phyloP scores from a whole-genome alignment of 208 protist genomes.

The Acanthamoeba castellanii region DNA sequence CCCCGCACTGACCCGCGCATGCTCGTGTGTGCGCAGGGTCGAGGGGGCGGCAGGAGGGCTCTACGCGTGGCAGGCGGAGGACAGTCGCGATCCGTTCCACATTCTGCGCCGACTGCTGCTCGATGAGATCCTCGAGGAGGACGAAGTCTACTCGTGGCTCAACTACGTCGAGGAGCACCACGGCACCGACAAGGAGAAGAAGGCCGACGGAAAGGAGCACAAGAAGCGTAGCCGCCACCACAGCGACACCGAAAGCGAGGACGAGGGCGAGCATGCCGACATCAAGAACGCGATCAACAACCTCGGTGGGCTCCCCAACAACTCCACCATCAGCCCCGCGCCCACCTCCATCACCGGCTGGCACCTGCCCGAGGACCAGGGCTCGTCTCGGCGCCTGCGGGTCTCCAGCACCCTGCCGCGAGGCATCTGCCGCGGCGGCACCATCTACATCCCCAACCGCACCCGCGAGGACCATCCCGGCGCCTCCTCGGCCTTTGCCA shows the following conservation, averaged over 20 bases:
- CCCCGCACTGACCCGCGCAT: too few species aligned
- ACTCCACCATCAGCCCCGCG: neutral
- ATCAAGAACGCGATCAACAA: neutral
- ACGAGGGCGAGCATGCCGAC: neutral
- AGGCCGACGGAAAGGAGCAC: neutral
- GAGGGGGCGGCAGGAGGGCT: neutral
- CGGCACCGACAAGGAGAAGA: neutral
- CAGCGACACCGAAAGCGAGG: conserved; percentile 11
- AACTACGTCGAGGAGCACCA: conserved; percentile 35
- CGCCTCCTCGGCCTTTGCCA: neutral
- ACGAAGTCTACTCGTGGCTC: conserved; percentile 8
- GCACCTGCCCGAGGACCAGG: neutral
- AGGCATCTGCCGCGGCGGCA: neutral
- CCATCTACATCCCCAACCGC: neutral
- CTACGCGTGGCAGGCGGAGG: neutral
- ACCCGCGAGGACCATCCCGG: neutral
- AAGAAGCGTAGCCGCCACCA: neutral
- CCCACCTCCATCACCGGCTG: neutral
- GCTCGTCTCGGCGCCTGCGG: neutral
- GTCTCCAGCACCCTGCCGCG: neutral
- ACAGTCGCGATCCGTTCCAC: conserved; percentile 28
- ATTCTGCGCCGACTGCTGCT: conserved; percentile 34
- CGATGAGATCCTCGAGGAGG: conserved; percentile 38
- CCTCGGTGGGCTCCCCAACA: too few species aligned
- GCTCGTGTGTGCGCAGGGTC: neutral